Evolutionary conservation across 2,329 filamentous ascomycete genomes (phyloP), one percentile per base, ranked within the genome.

Genomic region (Hypomyces perniciosus): DNA sequence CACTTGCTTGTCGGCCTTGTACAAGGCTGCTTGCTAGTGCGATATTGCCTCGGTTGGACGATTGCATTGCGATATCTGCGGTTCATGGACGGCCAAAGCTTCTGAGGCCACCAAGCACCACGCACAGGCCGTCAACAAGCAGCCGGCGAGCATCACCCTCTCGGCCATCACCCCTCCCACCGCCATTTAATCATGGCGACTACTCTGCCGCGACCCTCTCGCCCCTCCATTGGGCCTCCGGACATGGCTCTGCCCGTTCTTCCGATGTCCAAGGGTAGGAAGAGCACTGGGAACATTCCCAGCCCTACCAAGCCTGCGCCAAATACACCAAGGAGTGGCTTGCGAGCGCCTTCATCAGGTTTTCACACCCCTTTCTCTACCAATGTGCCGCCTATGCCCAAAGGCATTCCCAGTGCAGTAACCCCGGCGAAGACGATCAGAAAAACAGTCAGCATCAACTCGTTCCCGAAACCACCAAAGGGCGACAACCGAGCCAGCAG

Each of bases 371-470:
- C 79, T 30, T 72, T 75, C 34, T 72, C 79, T 6, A 74, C 73
- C 8, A 75, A 78, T 5, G 73, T 76, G 45, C 68, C 85, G 8
- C 78, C 81, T 5, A 75, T 80, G 12, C 72, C 80, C 13, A 80
- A 79, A 53, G 74, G 78, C 2, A 68, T 76, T 5, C 76, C 81
- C 7, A 74, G 73, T 34, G 70, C 82, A 10, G 83, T 80, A 55
- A 73, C 73, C 31, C 73, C 80, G 5, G 81, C 83, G 28, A 91
- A 85, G 67, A 82, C 84, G 1, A 70, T 96, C 50, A 83, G 90
- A 55, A 95, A 95, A 70, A 88, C 88, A 1, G 86, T 95, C 62
- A 96, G 91, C 75, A 95, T 96, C 63, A 92, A 91, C 64, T 85
- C 90, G 1, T 96, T 97, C 63, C 92, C 92, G 30, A 88, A 95